Evolutionary conservation across 2,329 filamentous ascomycete genomes (phyloP).

Genomic region (Elsinoe necatrix): DNA sequence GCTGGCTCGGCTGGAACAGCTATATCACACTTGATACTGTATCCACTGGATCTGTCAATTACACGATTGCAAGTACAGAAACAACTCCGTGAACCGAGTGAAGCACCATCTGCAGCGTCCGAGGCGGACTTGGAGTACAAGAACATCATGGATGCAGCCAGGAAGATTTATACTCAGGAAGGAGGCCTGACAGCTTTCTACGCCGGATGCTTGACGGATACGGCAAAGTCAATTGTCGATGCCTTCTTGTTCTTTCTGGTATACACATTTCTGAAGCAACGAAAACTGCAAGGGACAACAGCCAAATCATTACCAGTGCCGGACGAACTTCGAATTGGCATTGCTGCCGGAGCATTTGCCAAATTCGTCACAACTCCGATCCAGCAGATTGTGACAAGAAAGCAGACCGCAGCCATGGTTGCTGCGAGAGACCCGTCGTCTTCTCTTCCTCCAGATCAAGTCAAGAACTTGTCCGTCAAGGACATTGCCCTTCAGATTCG

Average conservation of each 20-base stretch:
- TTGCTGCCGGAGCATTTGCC: conserved; percentile 64
- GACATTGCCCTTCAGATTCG: conserved; percentile 58
- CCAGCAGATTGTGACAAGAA: conserved; percentile 71
- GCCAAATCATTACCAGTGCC: conserved; percentile 46
- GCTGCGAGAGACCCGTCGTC: conserved; percentile 32
- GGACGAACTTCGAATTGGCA: conserved; percentile 67
- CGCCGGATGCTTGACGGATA: conserved; percentile 37
- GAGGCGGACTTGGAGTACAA: conserved; percentile 46
- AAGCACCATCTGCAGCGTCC: conserved; percentile 28
- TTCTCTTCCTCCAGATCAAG: conserved; percentile 21
- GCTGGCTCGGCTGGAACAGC: conserved; percentile 72
- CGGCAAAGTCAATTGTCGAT: conserved; percentile 48
- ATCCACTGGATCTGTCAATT: conserved; percentile 74
- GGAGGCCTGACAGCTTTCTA: conserved; percentile 64
- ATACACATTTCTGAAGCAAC: conserved; percentile 54
- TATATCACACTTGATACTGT: conserved; percentile 67
- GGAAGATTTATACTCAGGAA: conserved; percentile 61
- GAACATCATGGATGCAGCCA: conserved; percentile 59
- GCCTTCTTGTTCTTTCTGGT: conserved; percentile 81
- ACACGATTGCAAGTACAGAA: conserved; percentile 75
- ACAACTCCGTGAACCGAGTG: conserved; percentile 39
- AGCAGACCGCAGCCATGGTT: conserved; percentile 59
- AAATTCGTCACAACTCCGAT: conserved; percentile 72
- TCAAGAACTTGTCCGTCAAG: conserved; percentile 32
- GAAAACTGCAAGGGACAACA: conserved; percentile 32